Evolutionary conservation across 768 basidiomycete species (phyloP), one percentile per base, ranked within the genome.

Genomic region (Leccinum subtestaceum): DNA sequence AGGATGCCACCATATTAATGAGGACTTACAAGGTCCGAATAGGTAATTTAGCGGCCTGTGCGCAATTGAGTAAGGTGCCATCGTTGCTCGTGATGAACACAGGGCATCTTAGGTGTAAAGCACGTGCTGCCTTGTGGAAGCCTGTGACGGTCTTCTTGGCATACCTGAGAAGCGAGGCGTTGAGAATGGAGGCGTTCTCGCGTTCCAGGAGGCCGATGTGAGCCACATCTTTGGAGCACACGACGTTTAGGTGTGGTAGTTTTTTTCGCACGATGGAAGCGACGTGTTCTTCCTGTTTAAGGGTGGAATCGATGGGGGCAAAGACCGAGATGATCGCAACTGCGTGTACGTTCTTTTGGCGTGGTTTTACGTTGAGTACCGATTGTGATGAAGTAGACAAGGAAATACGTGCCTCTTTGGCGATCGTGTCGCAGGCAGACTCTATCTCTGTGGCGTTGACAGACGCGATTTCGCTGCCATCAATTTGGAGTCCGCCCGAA

Each of bases 141-240:
- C 81, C 81, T 1, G 70, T 61, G 43, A 87, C 80, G 1, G 85
- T 85, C 51, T 74, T 75, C 52, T 77, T 78, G 0, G 87, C 86
- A 68, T 84, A 88, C 31, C 76, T 70, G 36, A 84, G 76, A 63
- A 88, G 80, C 2, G 86, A 82, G 1, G 85, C 85, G 61, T 88
- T 88, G 60, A 87, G 76, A 60, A 88, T 87, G 13, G 84, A 71
- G 0, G 87, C 87, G 56, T 88, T 88, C 66, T 88, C 87, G 47
- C 87, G 78, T 61, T 86, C 84, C 15, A 87, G 70, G 53, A 87
- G 75, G 34, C 84, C 84, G 23, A 85, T 75, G 65, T 82, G 80
- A 8, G 80, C 84, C 45, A 85, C 84, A 55, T 83, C 79, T 52
- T 80, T 80, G 27, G 82, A 82, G 52, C 81, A 80, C 45, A 84